phyloP scores from a whole-genome alignment of 2,329 filamentous ascomycete genomes.

The Daldinia sp. region DNA sequence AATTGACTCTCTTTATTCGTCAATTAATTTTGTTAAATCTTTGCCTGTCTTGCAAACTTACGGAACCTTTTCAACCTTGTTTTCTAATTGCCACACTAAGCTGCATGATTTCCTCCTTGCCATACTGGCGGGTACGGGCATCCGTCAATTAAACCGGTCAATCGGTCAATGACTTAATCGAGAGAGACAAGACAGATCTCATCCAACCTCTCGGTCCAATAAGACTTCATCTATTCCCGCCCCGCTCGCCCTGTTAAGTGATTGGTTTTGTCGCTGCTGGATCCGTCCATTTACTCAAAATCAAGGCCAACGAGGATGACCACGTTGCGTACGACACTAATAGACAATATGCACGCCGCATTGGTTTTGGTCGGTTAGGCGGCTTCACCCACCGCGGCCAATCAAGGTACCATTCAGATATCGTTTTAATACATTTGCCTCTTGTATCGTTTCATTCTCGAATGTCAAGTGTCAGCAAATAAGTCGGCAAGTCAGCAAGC shows the following conservation, averaged over 20 bases:
- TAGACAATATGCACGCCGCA: constrained; percentile 41
- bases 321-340: constrained; percentile 48
- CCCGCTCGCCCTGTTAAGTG: constrained; percentile 34
- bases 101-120: constrained; percentile 16
- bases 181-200: constrained; percentile 15
- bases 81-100: constrained; percentile 10
- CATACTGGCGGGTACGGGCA: constrained; percentile 20
- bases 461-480: not conserved
- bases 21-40: constrained; percentile 15
- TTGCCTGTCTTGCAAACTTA: not conserved
- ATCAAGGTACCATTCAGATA: constrained; percentile 42
- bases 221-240: constrained; percentile 17
- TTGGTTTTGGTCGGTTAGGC: constrained; percentile 40
- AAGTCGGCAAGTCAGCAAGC: too few relatives aligned
- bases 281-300: constrained; percentile 34
- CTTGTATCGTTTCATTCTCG: constrained; percentile 28
- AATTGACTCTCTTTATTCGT: constrained; percentile 28
- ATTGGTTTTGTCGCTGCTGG: constrained; percentile 37
- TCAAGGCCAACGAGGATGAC: constrained; percentile 49
- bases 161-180: too few relatives aligned
- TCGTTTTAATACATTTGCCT: not conserved
- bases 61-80: not conserved
- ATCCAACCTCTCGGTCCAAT: constrained; percentile 30
- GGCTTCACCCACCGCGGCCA: constrained; percentile 41
- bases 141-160: constrained; percentile 27